Evolutionary conservation across 306 rosid genomes (phyloP), one percentile per base, ranked within the genome.

Genomic region (Quercus dentata): DNA sequence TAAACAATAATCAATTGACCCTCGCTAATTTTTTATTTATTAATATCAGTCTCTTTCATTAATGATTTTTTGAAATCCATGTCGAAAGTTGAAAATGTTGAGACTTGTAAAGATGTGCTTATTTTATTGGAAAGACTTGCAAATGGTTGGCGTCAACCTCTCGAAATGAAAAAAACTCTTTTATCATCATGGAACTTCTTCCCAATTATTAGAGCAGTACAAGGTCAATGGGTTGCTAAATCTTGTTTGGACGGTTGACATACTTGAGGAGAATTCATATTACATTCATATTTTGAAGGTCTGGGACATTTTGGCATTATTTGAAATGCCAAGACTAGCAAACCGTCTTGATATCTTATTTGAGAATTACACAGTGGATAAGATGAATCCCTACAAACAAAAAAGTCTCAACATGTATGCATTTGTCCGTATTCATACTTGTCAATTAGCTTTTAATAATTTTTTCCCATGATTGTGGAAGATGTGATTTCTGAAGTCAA

Each of bases 171-270:
- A 55, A 55, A 74, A 52, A 0, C 35, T 2, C 10, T 25, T 44
- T 28, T 17, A 46, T 18, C 55, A 56, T 7, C 76, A 20, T 4
- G 80, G 75, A 31, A 59, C 13, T 58, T 82, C 79, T 67, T 79
- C 6, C 7, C 7, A 33, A 33, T 33, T 5, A 33, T 33, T 33
- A 63, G 82, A 85, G 75, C 46, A 41, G 46, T 82, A 79, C 78
- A 54, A 64, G 80, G 71, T 82, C 30, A 57, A 57, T 41, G 15
- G 71, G 54, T 20, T 19, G 11, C 57, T 49, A 28, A 73, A 7
- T 71, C 78, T 85, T 44, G 74, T 85, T 21, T 85, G 89, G 89
- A 74, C 73, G 0, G 62, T 76, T 0, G 89, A 79, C 71, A 56
- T 82, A 67, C 3, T 75, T 33, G 0, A 35, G 23, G 80, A 79